Percentiles rank a stretch among this genome's conserved stretches.
phyloP scores from a whole-genome alignment of 1,284 basidiomycete species.

The Cutaneotrichosporon daszewskae region DNA sequence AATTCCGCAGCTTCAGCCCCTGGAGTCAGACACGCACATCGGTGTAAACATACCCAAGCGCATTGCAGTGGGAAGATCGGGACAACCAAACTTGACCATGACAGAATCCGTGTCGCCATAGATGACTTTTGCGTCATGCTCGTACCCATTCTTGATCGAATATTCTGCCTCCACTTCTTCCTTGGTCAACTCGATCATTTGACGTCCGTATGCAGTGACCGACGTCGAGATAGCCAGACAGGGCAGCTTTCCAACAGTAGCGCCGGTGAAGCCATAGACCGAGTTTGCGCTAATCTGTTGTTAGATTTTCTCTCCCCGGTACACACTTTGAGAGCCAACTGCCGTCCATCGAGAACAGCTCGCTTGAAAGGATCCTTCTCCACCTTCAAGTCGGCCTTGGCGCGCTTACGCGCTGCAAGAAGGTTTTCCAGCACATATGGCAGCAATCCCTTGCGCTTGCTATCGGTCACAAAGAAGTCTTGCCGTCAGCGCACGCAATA shows the following conservation, averaged over 20 bases:
- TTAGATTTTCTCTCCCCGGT: conserved; percentile 1
- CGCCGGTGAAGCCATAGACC: conserved; percentile 94
- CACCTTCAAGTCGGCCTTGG: conserved; percentile 87
- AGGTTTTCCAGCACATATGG: conserved; percentile 90
- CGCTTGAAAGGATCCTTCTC: conserved; percentile 93
- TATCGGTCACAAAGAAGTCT: conserved; percentile 78
- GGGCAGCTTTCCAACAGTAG: conserved; percentile 88
- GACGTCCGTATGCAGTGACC: conserved; percentile 84
- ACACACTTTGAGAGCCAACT: conserved; percentile 79
- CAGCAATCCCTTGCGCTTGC: conserved; percentile 73
- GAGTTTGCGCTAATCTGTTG: conserved; percentile 88
- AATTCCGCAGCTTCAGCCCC: conserved; percentile 89
- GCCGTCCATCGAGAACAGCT: conserved; percentile 88
- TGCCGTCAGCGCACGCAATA: not conserved
- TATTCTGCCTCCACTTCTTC: conserved; percentile 84
- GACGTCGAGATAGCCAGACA: conserved; percentile 91
- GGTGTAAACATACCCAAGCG: conserved; percentile 59
- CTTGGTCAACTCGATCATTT: conserved; percentile 96
- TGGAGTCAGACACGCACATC: conserved; percentile 33
- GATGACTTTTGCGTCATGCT: conserved; percentile 82
- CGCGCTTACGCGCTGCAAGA: conserved; percentile 81
- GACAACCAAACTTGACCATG: conserved; percentile 91
- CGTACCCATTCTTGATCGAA: conserved; percentile 73
- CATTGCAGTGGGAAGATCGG: conserved; percentile 79
- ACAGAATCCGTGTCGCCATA: conserved; percentile 98